These are phyloP conservation scores for Fusarium anthophilum DNA, from an alignment of 2,329 filamentous ascomycete species.

Conservation along the genomic window DNA sequence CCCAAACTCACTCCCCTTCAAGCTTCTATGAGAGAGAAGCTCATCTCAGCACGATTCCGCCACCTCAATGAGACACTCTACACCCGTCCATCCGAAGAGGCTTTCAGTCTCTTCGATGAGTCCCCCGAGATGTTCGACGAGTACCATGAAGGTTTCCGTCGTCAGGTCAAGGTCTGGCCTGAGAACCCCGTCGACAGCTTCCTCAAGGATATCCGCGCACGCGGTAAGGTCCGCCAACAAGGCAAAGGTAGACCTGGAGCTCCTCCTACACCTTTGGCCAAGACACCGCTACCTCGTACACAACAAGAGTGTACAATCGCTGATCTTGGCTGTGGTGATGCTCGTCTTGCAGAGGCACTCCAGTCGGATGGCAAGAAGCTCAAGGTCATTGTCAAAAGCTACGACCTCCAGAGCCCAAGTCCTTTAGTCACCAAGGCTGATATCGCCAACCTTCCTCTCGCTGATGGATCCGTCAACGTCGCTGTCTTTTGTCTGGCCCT, in stretches of 20 bases:
- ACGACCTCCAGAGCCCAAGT: slow-evolving; percentile 83
- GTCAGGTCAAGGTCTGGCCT: slow-evolving; percentile 95
- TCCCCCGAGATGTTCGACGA: slow-evolving; percentile 95
- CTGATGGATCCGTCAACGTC: slow-evolving; percentile 80
- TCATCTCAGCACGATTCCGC: slow-evolving; percentile 93
- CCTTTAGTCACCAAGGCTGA: slow-evolving; percentile 87
- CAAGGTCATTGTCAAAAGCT: slow-evolving; percentile 80
- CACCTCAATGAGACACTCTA: slow-evolving; percentile 98
- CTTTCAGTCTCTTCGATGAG: slow-evolving; percentile 82
- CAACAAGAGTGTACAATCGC: slow-evolving; percentile 80
- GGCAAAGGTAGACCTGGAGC: slow-evolving; percentile 44
- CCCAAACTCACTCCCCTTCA: slow-evolving; percentile 89
- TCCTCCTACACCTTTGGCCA: slow-evolving; percentile 40
- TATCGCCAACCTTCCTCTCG: slow-evolving; percentile 83
- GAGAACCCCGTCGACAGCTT: slow-evolving; percentile 95
- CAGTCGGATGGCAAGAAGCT: slow-evolving; percentile 71
- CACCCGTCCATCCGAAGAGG: slow-evolving; percentile 85
- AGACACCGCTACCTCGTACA: slow-evolving; percentile 73
- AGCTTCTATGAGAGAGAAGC: slow-evolving; percentile 92
- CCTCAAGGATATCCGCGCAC: slow-evolving; percentile 73
- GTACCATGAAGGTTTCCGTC: slow-evolving; percentile 95
- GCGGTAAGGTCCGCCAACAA: slow-evolving; percentile 64
- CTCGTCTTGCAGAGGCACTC: slow-evolving; percentile 77
- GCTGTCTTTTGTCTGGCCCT: slow-evolving; percentile 95
- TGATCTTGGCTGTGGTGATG: slow-evolving; percentile 94